A percentile compares a stretch with the other conserved stretches of the same genome.
Evolutionary conservation across 108 stramenopile species (phyloP).

Genomic region (Cyclotella baltica): DNA sequence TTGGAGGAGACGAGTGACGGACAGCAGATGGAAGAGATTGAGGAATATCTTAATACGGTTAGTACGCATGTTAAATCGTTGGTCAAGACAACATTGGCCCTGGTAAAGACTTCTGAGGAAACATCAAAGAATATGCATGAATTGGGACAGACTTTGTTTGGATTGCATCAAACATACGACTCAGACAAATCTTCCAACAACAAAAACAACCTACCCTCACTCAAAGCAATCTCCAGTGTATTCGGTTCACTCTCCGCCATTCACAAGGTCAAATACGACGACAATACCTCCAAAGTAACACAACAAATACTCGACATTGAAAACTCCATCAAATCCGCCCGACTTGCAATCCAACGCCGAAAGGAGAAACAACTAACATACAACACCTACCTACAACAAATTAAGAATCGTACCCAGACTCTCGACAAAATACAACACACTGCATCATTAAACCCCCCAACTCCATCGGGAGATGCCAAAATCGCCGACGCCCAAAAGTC

Average conservation of each 20-base stretch:
- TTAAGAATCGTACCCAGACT: slow-evolving; percentile 57
- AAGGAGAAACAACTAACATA: slow-evolving; percentile 74
- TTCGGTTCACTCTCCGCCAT: slow-evolving; percentile 68
- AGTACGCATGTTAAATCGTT: slow-evolving; percentile 78
- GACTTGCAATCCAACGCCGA: slow-evolving; percentile 80
- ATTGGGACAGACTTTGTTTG: slow-evolving; percentile 84
- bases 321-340: slow-evolving; percentile 73
- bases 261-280: slow-evolving; percentile 74
- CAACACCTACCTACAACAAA: slow-evolving; percentile 68
- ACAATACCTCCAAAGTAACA: slow-evolving; percentile 78
- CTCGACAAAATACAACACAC: slow-evolving; percentile 57
- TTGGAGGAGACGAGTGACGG: slow-evolving; percentile 72
- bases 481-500: slow-evolving; percentile 48
- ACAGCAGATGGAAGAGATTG: slow-evolving; percentile 69
- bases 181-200: slow-evolving; percentile 33
- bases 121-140: slow-evolving; percentile 75
- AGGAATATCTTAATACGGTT: slow-evolving; percentile 67
- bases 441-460: slow-evolving; percentile 45
- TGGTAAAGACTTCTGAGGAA: slow-evolving; percentile 76
- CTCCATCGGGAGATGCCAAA: slow-evolving; percentile 30
- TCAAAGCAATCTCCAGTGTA: slow-evolving; percentile 53
- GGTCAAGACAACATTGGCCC: slow-evolving; percentile 67
- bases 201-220: slow-evolving; percentile 43
- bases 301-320: slow-evolving; percentile 77
- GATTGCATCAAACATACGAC: slow-evolving; percentile 63